Evolutionary conservation across 2,329 filamentous ascomycete genomes (phyloP).

Genomic region (Periconia sp.): DNA sequence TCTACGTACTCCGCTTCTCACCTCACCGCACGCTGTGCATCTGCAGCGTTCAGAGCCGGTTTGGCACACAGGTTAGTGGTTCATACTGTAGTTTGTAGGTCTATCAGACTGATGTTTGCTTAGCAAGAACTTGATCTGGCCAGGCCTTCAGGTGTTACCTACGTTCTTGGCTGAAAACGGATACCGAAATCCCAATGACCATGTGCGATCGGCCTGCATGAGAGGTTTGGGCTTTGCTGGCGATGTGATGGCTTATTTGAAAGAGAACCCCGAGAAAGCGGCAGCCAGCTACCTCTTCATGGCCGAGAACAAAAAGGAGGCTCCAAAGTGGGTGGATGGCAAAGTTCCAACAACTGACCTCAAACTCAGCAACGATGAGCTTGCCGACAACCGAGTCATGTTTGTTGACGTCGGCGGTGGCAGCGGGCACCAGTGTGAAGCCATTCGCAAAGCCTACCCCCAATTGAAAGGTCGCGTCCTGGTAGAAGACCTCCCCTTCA

Average conservation of each 20-base stretch:
- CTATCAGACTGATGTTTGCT: too few species aligned
- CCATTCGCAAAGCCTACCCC: conserved; percentile 36
- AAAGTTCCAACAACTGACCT: conserved; percentile 6
- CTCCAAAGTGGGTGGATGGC: conserved; percentile 6
- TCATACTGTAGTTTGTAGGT: too few species aligned
- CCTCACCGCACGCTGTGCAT: conserved; percentile 6
- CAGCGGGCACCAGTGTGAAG: conserved; percentile 43
- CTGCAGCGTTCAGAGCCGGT: conserved; percentile 4
- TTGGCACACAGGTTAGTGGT: conserved; percentile 6
- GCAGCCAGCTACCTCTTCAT: conserved; percentile 5
- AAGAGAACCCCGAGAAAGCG: conserved; percentile 6
- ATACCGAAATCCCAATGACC: conserved; percentile 7
- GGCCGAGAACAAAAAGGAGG: conserved; percentile 7
- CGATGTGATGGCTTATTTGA: conserved; percentile 7
- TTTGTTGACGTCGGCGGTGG: conserved; percentile 49
- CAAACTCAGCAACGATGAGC: conserved; percentile 4
- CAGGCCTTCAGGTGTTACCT: conserved; percentile 5
- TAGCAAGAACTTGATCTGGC: conserved; percentile 6
- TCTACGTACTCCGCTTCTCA: conserved; percentile 6
- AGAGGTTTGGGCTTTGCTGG: conserved; percentile 3
- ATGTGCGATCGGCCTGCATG: conserved; percentile 5
- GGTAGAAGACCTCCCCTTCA: conserved; percentile 44
- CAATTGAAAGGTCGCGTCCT: conserved; percentile 39
- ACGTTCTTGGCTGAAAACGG: conserved; percentile 6
- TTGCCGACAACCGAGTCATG: neutral